A percentile compares a stretch with the other conserved stretches of the same genome.
These are phyloP conservation scores for Aspergillus neoniger DNA, from an alignment of 2,329 filamentous ascomycete genomes.

Conservation along the genomic window DNA sequence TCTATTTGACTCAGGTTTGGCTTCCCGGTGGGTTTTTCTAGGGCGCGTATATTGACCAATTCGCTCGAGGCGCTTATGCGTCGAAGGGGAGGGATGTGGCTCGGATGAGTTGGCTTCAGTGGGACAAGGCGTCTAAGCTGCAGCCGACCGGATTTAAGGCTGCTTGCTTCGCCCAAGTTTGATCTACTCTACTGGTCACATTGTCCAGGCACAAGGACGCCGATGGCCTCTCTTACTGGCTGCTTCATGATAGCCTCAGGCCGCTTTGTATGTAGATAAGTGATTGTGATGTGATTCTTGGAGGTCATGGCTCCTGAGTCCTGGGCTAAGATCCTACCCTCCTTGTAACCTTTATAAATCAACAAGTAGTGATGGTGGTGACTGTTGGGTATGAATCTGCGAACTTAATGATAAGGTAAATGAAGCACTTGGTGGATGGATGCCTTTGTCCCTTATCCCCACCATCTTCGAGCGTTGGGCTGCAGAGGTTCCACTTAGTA, in stretches of 20 bases:
- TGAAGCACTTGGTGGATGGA: conserved; percentile 5
- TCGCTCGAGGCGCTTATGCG: conserved; percentile 12
- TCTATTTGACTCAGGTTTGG: not conserved
- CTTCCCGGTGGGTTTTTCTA: not conserved
- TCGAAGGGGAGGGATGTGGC: conserved; percentile 13
- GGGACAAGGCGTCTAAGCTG: conserved; percentile 14
- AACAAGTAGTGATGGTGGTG: too few species aligned
- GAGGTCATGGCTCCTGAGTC: not conserved
- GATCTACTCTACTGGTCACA: conserved; percentile 4
- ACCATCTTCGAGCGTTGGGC: conserved; percentile 12
- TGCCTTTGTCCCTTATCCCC: conserved; percentile 8
- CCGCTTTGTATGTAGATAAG: conserved; percentile 2
- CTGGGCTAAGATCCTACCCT: not conserved
- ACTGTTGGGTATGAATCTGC: conserved; percentile 3
- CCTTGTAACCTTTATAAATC: too few species aligned
- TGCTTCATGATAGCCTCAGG: conserved; percentile 19
- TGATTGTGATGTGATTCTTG: conserved; percentile 1
- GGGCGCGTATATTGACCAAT: conserved; percentile 9
- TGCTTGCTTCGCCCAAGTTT: conserved; percentile 4
- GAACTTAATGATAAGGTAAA: not conserved
- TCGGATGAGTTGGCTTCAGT: conserved; percentile 21
- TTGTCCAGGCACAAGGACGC: not conserved
- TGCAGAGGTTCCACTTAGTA: conserved; percentile 10
- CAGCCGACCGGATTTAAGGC: conserved; percentile 16
- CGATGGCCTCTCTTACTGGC: conserved; percentile 9